A percentile compares a stretch with the other conserved stretches of the same genome.
Evolutionary conservation across 306 rosid species (phyloP).

Genomic region (Vigna radiata): DNA sequence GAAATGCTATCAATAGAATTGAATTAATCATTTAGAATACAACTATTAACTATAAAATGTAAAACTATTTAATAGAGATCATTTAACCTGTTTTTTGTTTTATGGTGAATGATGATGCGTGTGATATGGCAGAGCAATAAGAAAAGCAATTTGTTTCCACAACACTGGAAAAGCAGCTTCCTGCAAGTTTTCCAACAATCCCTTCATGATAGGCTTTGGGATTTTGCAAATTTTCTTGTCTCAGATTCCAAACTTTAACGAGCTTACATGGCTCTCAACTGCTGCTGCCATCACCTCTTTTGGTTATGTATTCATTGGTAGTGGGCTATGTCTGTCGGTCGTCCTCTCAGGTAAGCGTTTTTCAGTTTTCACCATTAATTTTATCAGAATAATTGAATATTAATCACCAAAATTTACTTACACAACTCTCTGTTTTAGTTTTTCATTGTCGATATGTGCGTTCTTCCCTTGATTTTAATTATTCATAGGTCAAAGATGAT

Average conservation of each 20-base stretch:
- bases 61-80: background rate
- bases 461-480: background rate
- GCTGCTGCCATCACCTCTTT: slow-evolving; percentile 68
- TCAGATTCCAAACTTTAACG: slow-evolving; percentile 68
- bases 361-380: background rate
- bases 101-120: background rate
- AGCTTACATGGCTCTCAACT: slow-evolving; percentile 63
- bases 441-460: no score
- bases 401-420: background rate
- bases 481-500: background rate
- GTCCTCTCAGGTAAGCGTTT: slow-evolving; percentile 49
- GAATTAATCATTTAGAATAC: background rate
- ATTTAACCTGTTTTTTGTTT: background rate
- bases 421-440: no score
- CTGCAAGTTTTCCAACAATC: slow-evolving; percentile 65
- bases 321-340: slow-evolving; percentile 58
- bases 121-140: slow-evolving; percentile 52
- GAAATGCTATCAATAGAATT: no score
- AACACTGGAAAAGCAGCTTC: slow-evolving; percentile 47
- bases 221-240: slow-evolving; percentile 58
- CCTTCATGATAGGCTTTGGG: slow-evolving; percentile 65
- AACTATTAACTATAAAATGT: background rate
- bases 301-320: slow-evolving; percentile 61
- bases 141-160: slow-evolving; percentile 60
- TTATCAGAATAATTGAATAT: background rate